A percentile compares a stretch with the other conserved stretches of the same genome.
phyloP scores from a whole-genome alignment of 1,284 basidiomycete genomes.

The Nidula niveotomentosa region DNA sequence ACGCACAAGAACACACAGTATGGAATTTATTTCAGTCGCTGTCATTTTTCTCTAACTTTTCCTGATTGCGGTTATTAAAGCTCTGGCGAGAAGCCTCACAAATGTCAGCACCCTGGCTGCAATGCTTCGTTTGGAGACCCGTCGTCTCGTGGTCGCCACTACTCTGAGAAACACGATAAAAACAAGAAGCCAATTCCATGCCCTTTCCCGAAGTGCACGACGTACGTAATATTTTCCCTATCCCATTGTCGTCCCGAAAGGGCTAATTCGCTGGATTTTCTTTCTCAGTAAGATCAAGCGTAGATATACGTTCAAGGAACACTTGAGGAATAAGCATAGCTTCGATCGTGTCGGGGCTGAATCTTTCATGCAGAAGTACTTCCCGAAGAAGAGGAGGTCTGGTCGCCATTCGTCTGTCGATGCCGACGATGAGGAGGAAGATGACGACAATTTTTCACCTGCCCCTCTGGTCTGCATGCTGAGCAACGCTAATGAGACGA shows the following conservation, averaged over 20 bases:
- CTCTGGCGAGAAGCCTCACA: slow-evolving; percentile 48
- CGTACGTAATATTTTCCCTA: too few species aligned
- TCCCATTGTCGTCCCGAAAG: not conserved
- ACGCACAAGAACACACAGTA: slow-evolving; percentile 65
- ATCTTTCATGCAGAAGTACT: slow-evolving; percentile 2
- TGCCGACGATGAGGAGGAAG: too few species aligned
- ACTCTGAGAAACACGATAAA: slow-evolving; percentile 50
- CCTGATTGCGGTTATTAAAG: slow-evolving; percentile 26
- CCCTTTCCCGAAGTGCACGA: too few species aligned
- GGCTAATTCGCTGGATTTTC: not conserved
- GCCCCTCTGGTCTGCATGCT: too few species aligned
- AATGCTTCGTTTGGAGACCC: slow-evolving; percentile 55
- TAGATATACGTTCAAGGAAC: slow-evolving; percentile 50
- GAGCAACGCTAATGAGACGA: too few species aligned
- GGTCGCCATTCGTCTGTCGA: not conserved
- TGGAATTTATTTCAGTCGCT: slow-evolving; percentile 14
- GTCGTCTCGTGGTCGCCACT: slow-evolving; percentile 61
- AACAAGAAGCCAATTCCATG: too few species aligned
- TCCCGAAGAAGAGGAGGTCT: slow-evolving; percentile 7
- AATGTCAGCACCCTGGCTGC: slow-evolving; percentile 46
- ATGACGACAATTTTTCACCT: too few species aligned
- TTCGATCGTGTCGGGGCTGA: slow-evolving; percentile 26
- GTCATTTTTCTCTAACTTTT: not conserved
- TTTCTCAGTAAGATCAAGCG: slow-evolving; percentile 37
- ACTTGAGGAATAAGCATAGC: slow-evolving; percentile 48